phyloP scores from a whole-genome alignment of 495 filamentous ascomycete genomes.

The Penicillium manginii region DNA sequence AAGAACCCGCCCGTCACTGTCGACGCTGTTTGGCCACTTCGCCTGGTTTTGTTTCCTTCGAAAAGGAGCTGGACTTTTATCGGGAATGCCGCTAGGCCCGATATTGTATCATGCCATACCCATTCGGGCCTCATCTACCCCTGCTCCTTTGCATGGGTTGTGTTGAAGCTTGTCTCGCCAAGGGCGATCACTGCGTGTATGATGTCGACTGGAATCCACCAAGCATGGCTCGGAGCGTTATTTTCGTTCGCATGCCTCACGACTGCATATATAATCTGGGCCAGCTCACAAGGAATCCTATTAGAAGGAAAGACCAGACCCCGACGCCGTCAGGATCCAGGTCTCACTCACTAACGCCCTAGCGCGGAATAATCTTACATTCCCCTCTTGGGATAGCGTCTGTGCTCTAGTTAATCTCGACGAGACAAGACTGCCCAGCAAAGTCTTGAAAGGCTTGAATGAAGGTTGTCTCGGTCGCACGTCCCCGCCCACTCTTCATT shows the following conservation, averaged over 20 bases:
- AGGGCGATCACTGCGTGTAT: slow-evolving; percentile 14
- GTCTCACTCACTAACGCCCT: neutral
- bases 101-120: neutral
- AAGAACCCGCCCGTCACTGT: neutral
- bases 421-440: neutral
- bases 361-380: neutral
- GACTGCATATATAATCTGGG: too few species aligned
- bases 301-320: neutral
- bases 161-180: slow-evolving; percentile 19
- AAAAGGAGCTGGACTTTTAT: neutral
- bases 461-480: neutral
- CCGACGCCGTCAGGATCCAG: neutral
- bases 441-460: neutral
- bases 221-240: slow-evolving; percentile 5
- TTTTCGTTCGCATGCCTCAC: neutral
- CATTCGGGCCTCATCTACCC: neutral
- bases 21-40: slow-evolving; percentile 3
- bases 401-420: slow-evolving; percentile 1
- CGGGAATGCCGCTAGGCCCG: neutral
- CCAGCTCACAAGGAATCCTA: neutral
- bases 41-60: slow-evolving; percentile 1
- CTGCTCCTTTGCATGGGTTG: neutral
- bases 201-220: slow-evolving; percentile 11
- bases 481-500: neutral
- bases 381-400: neutral